phyloP scores from a whole-genome alignment of 805 yeast genomes.

The Candida silvicultrix region DNA sequence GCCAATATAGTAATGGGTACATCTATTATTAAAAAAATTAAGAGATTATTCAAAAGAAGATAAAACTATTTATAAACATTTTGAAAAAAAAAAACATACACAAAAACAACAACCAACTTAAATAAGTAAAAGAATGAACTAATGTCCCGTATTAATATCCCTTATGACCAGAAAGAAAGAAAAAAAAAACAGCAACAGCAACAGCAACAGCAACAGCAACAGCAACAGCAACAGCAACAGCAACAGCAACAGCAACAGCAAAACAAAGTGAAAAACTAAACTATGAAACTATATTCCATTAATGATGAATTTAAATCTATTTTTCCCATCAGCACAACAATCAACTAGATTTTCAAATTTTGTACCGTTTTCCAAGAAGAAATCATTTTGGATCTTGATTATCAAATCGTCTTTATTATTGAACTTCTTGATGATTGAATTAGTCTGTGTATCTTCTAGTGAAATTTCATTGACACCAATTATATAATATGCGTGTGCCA shows the following conservation, averaged over 20 bases:
- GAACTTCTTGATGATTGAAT: not conserved
- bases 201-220: too few relatives aligned
- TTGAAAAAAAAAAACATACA: too few relatives aligned
- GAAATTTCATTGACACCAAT: not conserved
- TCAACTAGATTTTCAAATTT: not conserved
- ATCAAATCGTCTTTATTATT: not conserved
- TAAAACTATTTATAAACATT: too few relatives aligned
- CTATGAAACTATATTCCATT: not conserved
- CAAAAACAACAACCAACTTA: not conserved
- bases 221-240: too few relatives aligned
- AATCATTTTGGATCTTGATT: not conserved
- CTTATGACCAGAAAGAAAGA: not conserved
- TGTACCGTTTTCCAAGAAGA: not conserved
- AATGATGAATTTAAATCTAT: not conserved
- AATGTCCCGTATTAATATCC: not conserved
- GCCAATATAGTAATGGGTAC: too few relatives aligned
- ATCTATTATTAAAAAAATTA: too few relatives aligned
- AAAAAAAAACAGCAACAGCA: not conserved
- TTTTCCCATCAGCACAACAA: not conserved
- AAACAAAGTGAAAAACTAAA: not conserved
- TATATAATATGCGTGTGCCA: not conserved
- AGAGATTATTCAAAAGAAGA: too few relatives aligned
- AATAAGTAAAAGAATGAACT: not conserved
- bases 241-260: too few relatives aligned
- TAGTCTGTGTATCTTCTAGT: not conserved